Conservation (phyloP, 495 filamentous ascomycete genomes). For the Bombardia bombarda region DNA sequence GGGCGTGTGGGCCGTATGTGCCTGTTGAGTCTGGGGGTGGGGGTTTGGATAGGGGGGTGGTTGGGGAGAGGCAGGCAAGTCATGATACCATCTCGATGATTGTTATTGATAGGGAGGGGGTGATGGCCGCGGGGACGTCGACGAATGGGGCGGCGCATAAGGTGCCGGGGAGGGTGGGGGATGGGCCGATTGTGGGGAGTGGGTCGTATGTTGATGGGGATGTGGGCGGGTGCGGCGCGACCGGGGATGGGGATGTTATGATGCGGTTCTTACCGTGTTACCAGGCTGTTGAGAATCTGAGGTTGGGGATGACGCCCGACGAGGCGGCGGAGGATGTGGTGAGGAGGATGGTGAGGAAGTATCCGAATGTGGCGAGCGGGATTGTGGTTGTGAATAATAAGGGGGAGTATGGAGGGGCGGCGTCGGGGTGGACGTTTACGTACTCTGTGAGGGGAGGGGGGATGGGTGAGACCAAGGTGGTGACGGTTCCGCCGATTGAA, state of each 20-base stretch:
- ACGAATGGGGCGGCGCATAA: slow-evolving; percentile 42
- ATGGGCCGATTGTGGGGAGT: slow-evolving; percentile 39
- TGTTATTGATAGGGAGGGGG: slow-evolving; percentile 24
- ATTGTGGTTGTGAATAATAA: slow-evolving; percentile 35
- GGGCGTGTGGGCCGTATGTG: slow-evolving; percentile 34
- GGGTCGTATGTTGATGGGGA: slow-evolving; percentile 43
- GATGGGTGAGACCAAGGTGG: slow-evolving; percentile 33
- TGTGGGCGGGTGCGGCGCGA: slow-evolving; percentile 41
- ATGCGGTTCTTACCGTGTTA: slow-evolving; percentile 45
- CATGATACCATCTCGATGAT: slow-evolving; percentile 46
- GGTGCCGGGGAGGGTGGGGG: slow-evolving; percentile 39
- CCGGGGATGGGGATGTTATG: slow-evolving; percentile 44
- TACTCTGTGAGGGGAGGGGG: slow-evolving; percentile 35
- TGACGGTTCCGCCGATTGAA: slow-evolving; percentile 28
- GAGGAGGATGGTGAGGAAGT: slow-evolving; percentile 34
- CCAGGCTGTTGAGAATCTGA: slow-evolving; percentile 40
- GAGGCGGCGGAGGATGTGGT: slow-evolving; percentile 39
- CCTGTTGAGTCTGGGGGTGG: not conserved
- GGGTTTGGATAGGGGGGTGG: not conserved
- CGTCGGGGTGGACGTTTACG: slow-evolving; percentile 39
- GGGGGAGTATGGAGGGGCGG: slow-evolving; percentile 37
- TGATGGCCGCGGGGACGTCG: slow-evolving; percentile 40
- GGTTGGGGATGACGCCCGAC: slow-evolving; percentile 31
- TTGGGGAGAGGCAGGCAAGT: not conserved
- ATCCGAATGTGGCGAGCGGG: slow-evolving; percentile 33